Conservation (phyloP, 179 eudicot genomes). For the Beta macrorhiza region DNA sequence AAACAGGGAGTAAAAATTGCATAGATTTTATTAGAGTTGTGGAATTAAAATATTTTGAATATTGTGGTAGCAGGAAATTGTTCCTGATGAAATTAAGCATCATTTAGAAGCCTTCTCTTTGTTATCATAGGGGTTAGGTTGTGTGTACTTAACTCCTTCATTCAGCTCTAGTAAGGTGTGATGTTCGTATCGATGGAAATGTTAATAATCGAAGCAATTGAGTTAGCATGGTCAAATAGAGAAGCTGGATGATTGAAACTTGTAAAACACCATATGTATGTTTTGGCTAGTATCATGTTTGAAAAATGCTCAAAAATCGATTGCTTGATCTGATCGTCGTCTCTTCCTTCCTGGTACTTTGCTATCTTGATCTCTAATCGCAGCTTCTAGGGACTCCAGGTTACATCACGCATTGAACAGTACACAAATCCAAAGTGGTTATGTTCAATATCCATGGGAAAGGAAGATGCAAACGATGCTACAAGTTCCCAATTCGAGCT, state of each 20-base stretch:
- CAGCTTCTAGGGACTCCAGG: constrained; percentile 64
- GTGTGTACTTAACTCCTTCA: too few relatives aligned
- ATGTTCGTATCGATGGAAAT: not conserved
- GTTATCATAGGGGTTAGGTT: too few relatives aligned
- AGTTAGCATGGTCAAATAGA: not conserved
- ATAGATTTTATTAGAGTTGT: too few relatives aligned
- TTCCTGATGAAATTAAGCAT: too few relatives aligned
- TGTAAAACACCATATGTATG: not conserved
- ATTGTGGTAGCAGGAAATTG: too few relatives aligned
- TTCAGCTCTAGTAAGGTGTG: not conserved
- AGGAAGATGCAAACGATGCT: constrained; percentile 63
- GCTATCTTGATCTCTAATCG: not conserved
- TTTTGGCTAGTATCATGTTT: not conserved
- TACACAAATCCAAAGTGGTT: constrained; percentile 64
- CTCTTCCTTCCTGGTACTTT: not conserved
- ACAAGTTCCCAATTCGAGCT: constrained; percentile 65
- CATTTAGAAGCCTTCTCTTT: too few relatives aligned
- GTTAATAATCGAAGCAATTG: not conserved
- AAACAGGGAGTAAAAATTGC: too few relatives aligned
- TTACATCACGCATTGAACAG: constrained; percentile 53
- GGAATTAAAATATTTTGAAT: too few relatives aligned
- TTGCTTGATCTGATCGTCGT: not conserved
- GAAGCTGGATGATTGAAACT: not conserved
- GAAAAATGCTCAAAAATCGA: not conserved
- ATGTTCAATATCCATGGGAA: constrained; percentile 78